phyloP scores from a whole-genome alignment of 1,284 basidiomycete genomes.

The Apiotrichum veenhuisii region DNA sequence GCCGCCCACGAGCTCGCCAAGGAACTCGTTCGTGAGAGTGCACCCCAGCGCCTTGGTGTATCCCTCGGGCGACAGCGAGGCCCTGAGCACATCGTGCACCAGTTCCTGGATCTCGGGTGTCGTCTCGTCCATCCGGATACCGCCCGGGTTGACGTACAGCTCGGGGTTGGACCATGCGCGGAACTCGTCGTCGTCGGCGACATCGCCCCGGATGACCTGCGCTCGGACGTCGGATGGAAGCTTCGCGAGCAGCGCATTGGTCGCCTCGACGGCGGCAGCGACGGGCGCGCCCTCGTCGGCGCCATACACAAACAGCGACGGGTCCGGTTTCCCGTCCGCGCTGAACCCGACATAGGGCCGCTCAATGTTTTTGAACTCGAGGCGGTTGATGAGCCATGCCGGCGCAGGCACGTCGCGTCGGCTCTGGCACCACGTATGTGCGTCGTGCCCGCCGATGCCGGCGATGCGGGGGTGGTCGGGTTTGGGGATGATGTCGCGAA shows the following conservation, averaged over 20 bases:
- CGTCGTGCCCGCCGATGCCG: constrained; percentile 31
- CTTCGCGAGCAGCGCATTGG: constrained; percentile 21
- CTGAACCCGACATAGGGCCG: constrained; percentile 36
- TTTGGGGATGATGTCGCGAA: constrained; percentile 35
- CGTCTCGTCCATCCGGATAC: constrained; percentile 46
- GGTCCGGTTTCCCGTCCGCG: constrained; percentile 33
- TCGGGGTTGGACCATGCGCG: constrained; percentile 44
- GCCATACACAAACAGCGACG: constrained; percentile 26
- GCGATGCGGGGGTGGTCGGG: constrained; percentile 41
- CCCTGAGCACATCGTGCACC: constrained; percentile 34
- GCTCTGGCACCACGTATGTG: constrained; percentile 34
- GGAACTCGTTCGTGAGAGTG: constrained; percentile 43
- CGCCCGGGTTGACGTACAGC: constrained; percentile 43
- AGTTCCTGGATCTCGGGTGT: constrained; percentile 23
- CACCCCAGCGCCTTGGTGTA: constrained; percentile 42
- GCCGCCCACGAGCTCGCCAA: constrained; percentile 43
- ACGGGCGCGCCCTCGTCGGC: constrained; percentile 43
- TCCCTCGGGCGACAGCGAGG: constrained; percentile 33
- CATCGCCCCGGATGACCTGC: constrained; percentile 28
- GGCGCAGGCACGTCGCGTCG: constrained; percentile 35
- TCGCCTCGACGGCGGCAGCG: constrained; percentile 29
- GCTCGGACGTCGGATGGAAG: constrained; percentile 23
- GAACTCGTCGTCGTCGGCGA: constrained; percentile 37
- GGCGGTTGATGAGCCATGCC: constrained; percentile 40
- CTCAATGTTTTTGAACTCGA: constrained; percentile 35